Evolutionary conservation across 768 basidiomycete species (phyloP).

Genomic region (Mycena maculata): DNA sequence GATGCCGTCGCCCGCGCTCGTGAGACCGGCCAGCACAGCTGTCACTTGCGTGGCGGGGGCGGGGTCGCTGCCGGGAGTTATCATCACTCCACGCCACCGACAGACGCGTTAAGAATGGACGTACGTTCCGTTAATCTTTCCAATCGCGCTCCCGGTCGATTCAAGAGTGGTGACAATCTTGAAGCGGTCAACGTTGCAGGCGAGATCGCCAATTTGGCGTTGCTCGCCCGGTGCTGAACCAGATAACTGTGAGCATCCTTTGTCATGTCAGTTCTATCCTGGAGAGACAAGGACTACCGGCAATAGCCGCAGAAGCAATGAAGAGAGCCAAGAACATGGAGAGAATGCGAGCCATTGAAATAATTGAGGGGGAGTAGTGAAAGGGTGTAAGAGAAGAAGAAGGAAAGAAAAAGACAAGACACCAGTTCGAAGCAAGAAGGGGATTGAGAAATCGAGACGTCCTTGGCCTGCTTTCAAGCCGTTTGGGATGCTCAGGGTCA

Average conservation of each 20-base stretch:
- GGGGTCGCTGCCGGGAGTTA: constrained; percentile 22
- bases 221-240: constrained; percentile 27
- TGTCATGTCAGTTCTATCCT: too few species aligned
- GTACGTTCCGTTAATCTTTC: constrained; percentile 32
- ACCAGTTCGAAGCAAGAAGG: constrained; percentile 32
- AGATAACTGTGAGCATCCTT: neutral
- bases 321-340: constrained; percentile 24
- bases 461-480: constrained; percentile 17
- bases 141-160: constrained; percentile 33
- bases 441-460: neutral
- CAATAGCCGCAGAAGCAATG: constrained; percentile 23
- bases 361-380: neutral
- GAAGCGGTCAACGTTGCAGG: constrained; percentile 48
- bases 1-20: constrained; percentile 25
- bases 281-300: neutral
- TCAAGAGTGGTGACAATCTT: constrained; percentile 43
- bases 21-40: constrained; percentile 28
- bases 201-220: constrained; percentile 46
- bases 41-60: constrained; percentile 24
- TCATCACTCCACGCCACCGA: too few species aligned
- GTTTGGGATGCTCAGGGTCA: neutral
- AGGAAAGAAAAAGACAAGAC: constrained; percentile 21
- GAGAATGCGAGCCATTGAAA: constrained; percentile 20
- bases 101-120: constrained; percentile 17
- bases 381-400: constrained; percentile 1